phyloP scores from a whole-genome alignment of 2,329 filamentous ascomycete genomes.

The Fusarium nygamai region DNA sequence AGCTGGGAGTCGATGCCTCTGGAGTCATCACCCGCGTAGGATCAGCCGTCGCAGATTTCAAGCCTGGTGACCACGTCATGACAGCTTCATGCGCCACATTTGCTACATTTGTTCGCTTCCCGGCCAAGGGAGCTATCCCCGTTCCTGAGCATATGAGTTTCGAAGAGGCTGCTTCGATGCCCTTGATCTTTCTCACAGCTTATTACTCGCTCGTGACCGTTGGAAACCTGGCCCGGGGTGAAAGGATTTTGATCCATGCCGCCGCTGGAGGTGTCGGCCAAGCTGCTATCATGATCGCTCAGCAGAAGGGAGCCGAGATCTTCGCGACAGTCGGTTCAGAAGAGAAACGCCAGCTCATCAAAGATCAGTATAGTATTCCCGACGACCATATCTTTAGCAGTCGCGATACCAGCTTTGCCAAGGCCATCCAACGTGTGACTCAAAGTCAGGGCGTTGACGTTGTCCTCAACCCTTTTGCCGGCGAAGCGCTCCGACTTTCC shows the following conservation, averaged over 20 bases:
- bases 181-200: conserved; percentile 1
- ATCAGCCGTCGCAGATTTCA: neutral
- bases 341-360: neutral
- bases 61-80: neutral
- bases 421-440: neutral
- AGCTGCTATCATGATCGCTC: neutral
- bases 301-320: neutral
- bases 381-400: neutral
- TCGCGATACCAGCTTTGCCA: neutral
- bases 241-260: neutral
- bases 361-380: neutral
- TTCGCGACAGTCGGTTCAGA: neutral
- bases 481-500: neutral
- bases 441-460: neutral
- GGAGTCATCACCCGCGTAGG: neutral
- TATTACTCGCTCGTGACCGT: neutral
- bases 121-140: neutral
- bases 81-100: neutral
- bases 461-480: neutral
- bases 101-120: neutral
- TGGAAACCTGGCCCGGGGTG: neutral
- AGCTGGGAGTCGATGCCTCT: neutral
- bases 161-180: conserved; percentile 1
- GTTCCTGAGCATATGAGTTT: neutral
- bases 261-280: neutral